phyloP scores from a whole-genome alignment of 331 rosid species.

The Acacia concinna region DNA sequence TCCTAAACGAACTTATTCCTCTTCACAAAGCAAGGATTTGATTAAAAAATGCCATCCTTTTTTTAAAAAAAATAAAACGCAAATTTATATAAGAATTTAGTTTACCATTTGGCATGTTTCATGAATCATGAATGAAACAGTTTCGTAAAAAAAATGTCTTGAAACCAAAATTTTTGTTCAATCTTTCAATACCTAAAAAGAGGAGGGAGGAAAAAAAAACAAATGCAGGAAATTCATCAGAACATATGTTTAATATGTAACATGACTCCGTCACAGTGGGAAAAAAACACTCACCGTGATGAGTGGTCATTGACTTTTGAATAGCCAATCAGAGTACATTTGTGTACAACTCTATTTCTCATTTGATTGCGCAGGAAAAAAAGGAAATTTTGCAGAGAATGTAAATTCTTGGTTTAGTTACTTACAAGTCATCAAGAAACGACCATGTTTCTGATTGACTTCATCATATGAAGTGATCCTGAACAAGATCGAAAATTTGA shows the following conservation, averaged over 20 bases:
- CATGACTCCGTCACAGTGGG: not conserved
- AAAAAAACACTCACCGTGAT: not conserved
- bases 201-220: not conserved
- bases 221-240: not conserved
- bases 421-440: not conserved
- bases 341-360: not conserved
- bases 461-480: constrained; percentile 16
- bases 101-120: not conserved
- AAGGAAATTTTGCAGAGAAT: not conserved
- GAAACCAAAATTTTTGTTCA: not conserved
- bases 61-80: no score
- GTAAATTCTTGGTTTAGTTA: not conserved
- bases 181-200: not conserved
- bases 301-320: not conserved
- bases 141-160: not conserved
- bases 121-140: not conserved
- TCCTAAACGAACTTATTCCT: not conserved
- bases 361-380: not conserved
- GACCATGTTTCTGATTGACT: not conserved
- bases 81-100: not conserved
- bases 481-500: constrained; percentile 18
- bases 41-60: not conserved
- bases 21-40: not conserved
- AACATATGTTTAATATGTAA: not conserved
- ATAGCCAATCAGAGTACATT: not conserved